phyloP scores from a whole-genome alignment of 345 rosid genomes.

The Bruguiera sexangula region DNA sequence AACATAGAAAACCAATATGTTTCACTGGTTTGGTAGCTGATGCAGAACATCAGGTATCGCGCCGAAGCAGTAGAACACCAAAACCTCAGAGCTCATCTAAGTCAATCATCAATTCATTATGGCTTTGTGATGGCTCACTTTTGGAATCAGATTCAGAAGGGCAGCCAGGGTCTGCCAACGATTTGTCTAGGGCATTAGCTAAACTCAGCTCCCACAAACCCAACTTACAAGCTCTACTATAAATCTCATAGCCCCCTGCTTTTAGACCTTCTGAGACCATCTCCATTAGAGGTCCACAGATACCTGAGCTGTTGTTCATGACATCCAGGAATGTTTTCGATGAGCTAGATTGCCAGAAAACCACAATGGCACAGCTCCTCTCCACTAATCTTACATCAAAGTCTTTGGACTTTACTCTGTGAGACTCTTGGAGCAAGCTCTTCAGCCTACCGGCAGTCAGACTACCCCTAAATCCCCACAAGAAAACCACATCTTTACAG shows the following conservation, averaged over 20 bases:
- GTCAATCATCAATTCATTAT: constrained; percentile 53
- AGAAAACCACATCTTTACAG: constrained; percentile 63
- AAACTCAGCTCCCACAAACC: constrained; percentile 64
- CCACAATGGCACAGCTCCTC: constrained; percentile 67
- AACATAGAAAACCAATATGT: too few species aligned
- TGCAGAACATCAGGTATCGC: too few species aligned
- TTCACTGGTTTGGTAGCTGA: too few species aligned
- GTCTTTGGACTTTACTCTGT: constrained; percentile 39
- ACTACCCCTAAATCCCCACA: constrained; percentile 61
- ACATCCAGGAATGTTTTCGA: constrained; percentile 42
- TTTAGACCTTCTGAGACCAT: constrained; percentile 66
- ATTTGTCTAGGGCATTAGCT: constrained; percentile 59
- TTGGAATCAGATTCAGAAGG: constrained; percentile 24
- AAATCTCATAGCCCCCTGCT: constrained; percentile 53
- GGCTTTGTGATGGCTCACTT: constrained; percentile 38
- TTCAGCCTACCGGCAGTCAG: constrained; percentile 58
- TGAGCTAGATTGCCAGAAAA: constrained; percentile 53
- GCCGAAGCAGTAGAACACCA: not conserved
- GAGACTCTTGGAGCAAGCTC: constrained; percentile 54
- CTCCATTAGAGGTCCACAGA: constrained; percentile 48
- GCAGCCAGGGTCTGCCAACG: constrained; percentile 31
- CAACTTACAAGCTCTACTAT: constrained; percentile 57
- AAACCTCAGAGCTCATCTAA: constrained; percentile 58
- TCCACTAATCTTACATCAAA: constrained; percentile 62
- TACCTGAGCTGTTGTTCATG: constrained; percentile 38